phyloP scores from a whole-genome alignment of 169 alveolate species.

The Plasmodium coatneyi region DNA sequence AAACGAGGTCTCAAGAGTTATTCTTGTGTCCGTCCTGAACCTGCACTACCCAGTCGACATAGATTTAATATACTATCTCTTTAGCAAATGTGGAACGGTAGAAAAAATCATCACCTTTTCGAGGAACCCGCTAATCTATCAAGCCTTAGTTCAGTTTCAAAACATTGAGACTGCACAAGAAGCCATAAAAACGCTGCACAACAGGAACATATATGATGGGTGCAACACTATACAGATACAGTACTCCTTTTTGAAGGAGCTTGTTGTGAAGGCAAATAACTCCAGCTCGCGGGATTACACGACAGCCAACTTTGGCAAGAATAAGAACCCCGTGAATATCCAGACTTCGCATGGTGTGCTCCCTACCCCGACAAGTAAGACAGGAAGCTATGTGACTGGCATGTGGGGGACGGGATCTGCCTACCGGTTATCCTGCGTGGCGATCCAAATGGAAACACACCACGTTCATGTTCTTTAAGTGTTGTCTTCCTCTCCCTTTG shows the following conservation, averaged over 20 bases:
- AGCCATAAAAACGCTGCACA: conserved; percentile 78
- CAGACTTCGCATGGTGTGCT: conserved; percentile 57
- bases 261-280: conserved; percentile 77
- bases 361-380: conserved; percentile 67
- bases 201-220: conserved; percentile 81
- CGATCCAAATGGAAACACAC: background rate
- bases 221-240: conserved; percentile 81
- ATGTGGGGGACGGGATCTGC: too few relatives aligned
- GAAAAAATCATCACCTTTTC: conserved; percentile 80
- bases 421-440: background rate
- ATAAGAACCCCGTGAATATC: background rate
- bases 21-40: conserved; percentile 79
- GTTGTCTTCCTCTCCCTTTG: background rate
- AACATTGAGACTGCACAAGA: conserved; percentile 76
- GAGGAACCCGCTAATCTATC: conserved; percentile 77
- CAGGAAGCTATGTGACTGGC: background rate
- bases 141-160: conserved; percentile 81
- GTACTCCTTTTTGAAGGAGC: conserved; percentile 76
- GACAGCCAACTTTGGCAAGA: conserved; percentile 15
- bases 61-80: conserved; percentile 80
- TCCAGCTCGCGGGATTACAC: conserved; percentile 81
- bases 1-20: conserved; percentile 70
- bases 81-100: conserved; percentile 78
- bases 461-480: background rate
- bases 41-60: conserved; percentile 81